These are phyloP conservation scores for Cercospora zeina DNA, from an alignment of 2,329 filamentous ascomycete species.

Conservation along the genomic window DNA sequence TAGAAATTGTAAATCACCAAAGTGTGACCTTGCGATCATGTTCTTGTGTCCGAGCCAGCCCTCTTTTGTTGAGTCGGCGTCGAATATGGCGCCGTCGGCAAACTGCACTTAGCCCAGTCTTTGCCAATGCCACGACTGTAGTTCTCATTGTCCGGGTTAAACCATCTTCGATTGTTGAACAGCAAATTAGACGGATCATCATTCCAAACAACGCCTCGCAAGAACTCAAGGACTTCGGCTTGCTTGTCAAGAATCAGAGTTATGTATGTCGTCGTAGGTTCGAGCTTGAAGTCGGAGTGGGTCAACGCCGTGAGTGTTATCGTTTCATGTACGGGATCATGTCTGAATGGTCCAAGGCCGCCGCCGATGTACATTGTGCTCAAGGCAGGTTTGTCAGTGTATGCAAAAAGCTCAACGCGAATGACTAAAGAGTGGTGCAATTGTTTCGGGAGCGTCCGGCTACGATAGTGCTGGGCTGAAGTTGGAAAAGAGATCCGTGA, in stretches of 20 bases:
- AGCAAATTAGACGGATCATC: conserved; percentile 17
- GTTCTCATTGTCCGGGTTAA: conserved; percentile 12
- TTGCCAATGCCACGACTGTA: conserved; percentile 14
- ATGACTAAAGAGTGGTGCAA: neutral
- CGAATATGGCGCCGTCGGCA: conserved; percentile 8
- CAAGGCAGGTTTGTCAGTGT: neutral
- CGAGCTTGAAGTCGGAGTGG: conserved; percentile 11
- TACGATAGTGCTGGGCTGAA: neutral
- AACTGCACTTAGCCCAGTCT: conserved; percentile 18
- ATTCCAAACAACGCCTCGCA: conserved; percentile 17
- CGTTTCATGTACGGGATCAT: conserved; percentile 15
- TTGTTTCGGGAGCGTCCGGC: neutral
- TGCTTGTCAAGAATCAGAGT: conserved; percentile 11
- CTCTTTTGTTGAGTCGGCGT: conserved; percentile 11
- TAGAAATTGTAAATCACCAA: conserved; percentile 17
- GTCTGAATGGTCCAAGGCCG: conserved; percentile 10
- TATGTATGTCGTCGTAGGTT: conserved; percentile 12
- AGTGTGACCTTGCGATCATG: conserved; percentile 18
- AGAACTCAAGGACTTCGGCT: conserved; percentile 13
- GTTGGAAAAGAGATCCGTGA: neutral
- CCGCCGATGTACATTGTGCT: conserved; percentile 16
- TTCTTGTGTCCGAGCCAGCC: conserved; percentile 18
- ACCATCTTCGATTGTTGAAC: conserved; percentile 12
- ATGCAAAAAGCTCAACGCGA: neutral
- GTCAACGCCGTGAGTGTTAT: conserved; percentile 16